Evolutionary conservation across 2,329 filamentous ascomycete genomes (phyloP).

Genomic region (Ophiostoma ips): DNA sequence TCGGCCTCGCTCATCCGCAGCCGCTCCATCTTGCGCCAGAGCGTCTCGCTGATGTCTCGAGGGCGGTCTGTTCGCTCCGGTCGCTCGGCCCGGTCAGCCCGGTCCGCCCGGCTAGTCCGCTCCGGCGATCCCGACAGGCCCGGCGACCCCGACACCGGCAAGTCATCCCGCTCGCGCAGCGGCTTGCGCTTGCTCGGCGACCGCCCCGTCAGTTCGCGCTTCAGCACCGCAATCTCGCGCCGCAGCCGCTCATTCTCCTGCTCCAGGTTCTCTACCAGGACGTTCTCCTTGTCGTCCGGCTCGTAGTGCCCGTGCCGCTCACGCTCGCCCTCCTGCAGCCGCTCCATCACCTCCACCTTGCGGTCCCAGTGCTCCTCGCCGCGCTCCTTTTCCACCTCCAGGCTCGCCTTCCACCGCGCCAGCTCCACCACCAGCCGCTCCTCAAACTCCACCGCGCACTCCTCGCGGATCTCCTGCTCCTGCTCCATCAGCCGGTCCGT

Average conservation of each 20-base stretch:
- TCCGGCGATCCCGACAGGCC: not conserved
- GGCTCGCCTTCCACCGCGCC: slow-evolving; percentile 64
- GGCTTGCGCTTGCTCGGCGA: slow-evolving; percentile 49
- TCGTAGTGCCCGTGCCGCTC: slow-evolving; percentile 15
- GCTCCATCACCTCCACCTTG: slow-evolving; percentile 54
- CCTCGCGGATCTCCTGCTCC: slow-evolving; percentile 76
- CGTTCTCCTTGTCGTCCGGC: slow-evolving; percentile 46
- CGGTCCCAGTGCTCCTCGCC: slow-evolving; percentile 76
- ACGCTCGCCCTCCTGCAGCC: slow-evolving; percentile 15
- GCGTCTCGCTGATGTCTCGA: slow-evolving; percentile 19
- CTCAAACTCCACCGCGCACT: slow-evolving; percentile 81
- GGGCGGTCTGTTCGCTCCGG: slow-evolving; percentile 16
- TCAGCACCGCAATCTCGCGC: slow-evolving; percentile 48
- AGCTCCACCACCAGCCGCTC: slow-evolving; percentile 59
- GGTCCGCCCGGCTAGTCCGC: not conserved
- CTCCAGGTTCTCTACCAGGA: slow-evolving; percentile 49
- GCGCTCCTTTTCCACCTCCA: slow-evolving; percentile 65
- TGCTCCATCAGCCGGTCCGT: slow-evolving; percentile 52
- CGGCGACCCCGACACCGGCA: slow-evolving; percentile 13
- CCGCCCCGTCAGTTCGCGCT: slow-evolving; percentile 48
- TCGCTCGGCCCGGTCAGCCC: slow-evolving; percentile 15
- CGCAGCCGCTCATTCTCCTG: slow-evolving; percentile 58
- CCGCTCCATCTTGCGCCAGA: slow-evolving; percentile 33
- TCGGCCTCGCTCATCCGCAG: slow-evolving; percentile 32
- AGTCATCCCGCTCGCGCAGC: slow-evolving; percentile 39